These are phyloP conservation scores for Clarireedia paspali DNA, from an alignment of 2,329 filamentous ascomycete species.

Conservation along the genomic window DNA sequence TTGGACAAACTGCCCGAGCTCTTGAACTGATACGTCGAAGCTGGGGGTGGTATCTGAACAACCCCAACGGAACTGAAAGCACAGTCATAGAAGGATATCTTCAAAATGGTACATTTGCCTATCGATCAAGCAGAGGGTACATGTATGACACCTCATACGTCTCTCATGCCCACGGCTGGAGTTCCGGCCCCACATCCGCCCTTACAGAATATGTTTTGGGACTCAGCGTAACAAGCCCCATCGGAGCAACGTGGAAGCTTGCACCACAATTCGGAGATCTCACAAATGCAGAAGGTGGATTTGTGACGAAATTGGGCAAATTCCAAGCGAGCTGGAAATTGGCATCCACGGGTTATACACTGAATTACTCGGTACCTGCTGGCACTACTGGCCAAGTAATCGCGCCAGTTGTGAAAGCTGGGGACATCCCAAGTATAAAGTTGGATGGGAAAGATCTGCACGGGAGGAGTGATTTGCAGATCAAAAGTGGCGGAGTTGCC, in stretches of 20 bases:
- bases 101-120: constrained; percentile 47
- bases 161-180: constrained; percentile 42
- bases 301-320: constrained; percentile 32
- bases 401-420: constrained; percentile 5
- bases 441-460: constrained; percentile 7
- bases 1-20: constrained; percentile 40
- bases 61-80: constrained; percentile 47
- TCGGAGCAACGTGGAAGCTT: constrained; percentile 32
- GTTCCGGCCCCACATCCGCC: constrained; percentile 38
- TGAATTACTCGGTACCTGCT: constrained; percentile 12
- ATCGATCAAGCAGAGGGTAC: constrained; percentile 46
- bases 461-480: not conserved
- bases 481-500: not conserved
- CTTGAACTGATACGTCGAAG: constrained; percentile 47
- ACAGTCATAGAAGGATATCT: constrained; percentile 54
- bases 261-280: constrained; percentile 36
- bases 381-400: constrained; percentile 11
- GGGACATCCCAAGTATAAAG: constrained; percentile 9
- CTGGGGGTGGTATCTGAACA: constrained; percentile 55
- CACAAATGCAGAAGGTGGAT: constrained; percentile 33
- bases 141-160: constrained; percentile 34
- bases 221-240: constrained; percentile 30
- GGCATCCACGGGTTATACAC: constrained; percentile 18
- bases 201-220: constrained; percentile 38
- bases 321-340: constrained; percentile 29